These are phyloP conservation scores for Zoysia matrella DNA, from an alignment of 202 grass and related monocot species.

Conservation along the genomic window DNA sequence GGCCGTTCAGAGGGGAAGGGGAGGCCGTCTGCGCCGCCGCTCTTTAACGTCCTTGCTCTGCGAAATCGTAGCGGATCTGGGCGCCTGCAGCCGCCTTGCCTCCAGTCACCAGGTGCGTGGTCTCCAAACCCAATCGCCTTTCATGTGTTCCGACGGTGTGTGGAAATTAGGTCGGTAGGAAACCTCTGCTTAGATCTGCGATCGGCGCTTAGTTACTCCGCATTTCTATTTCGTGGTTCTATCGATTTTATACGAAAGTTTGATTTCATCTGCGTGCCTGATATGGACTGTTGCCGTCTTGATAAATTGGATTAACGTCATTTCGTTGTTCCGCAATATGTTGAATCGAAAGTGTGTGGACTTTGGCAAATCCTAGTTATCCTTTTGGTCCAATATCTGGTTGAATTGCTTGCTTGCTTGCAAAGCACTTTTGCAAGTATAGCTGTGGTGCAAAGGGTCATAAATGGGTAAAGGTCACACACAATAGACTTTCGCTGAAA, in stretches of 20 bases:
- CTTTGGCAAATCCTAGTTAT: neutral
- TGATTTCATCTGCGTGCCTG: constrained; percentile 2
- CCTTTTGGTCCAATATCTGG: neutral
- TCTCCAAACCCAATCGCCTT: neutral
- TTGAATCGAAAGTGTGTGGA: constrained; percentile 13
- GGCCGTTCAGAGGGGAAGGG: too few species aligned
- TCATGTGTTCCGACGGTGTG: neutral
- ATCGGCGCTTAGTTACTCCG: neutral
- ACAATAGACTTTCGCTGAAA: neutral
- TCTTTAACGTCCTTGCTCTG: neutral
- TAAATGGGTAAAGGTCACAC: constrained; percentile 11
- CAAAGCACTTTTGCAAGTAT: constrained; percentile 2
- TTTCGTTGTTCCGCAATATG: neutral
- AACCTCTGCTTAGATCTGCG: neutral
- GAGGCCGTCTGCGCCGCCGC: neutral
- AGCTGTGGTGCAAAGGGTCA: neutral
- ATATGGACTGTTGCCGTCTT: neutral
- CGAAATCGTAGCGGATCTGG: neutral
- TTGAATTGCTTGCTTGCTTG: neutral
- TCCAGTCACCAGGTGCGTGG: neutral
- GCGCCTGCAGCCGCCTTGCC: neutral
- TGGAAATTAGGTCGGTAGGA: neutral
- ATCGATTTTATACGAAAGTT: neutral
- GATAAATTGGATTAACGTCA: neutral
- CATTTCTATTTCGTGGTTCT: neutral